These are phyloP conservation scores for Alnus glutinosa DNA, from an alignment of 306 rosid genomes.

Conservation along the genomic window DNA sequence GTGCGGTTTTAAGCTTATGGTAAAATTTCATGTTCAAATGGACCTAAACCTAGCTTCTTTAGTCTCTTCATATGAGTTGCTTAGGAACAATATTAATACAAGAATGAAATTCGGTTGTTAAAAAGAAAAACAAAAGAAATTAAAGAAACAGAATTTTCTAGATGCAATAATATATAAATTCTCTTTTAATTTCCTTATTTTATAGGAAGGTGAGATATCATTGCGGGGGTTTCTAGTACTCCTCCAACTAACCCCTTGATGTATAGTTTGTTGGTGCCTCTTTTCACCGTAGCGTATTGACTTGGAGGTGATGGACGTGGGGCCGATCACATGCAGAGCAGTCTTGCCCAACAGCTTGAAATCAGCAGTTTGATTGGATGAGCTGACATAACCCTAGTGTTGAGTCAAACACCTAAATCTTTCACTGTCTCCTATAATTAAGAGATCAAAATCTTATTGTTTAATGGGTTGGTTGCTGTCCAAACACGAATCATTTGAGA, in stretches of 20 bases:
- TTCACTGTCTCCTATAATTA: slow-evolving; percentile 38
- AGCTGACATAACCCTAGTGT: slow-evolving; percentile 21
- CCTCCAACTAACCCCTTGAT: slow-evolving; percentile 39
- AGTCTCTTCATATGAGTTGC: not conserved
- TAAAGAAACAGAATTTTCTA: not conserved
- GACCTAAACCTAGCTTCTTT: not conserved
- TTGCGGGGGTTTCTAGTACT: slow-evolving; percentile 25
- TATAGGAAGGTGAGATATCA: slow-evolving; percentile 32
- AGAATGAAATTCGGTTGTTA: not conserved
- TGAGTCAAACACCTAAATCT: slow-evolving; percentile 41
- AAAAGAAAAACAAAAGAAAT: not conserved
- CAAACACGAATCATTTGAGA: slow-evolving; percentile 34
- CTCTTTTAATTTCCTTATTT: not conserved
- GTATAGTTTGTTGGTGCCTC: slow-evolving; percentile 41
- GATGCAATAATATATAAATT: slow-evolving; percentile 1
- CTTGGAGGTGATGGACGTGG: slow-evolving; percentile 38
- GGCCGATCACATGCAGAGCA: slow-evolving; percentile 43
- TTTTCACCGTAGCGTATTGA: slow-evolving; percentile 37
- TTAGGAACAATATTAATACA: not conserved
- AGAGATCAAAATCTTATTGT: slow-evolving; percentile 27
- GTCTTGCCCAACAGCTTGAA: slow-evolving; percentile 24
- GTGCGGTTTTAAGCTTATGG: no score
- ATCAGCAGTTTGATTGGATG: slow-evolving; percentile 32
- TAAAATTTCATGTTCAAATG: no score
- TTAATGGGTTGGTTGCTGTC: slow-evolving; percentile 43